These are phyloP conservation scores for Acephala macrosclerotiorum DNA, from an alignment of 2,329 filamentous ascomycete species.

Conservation along the genomic window DNA sequence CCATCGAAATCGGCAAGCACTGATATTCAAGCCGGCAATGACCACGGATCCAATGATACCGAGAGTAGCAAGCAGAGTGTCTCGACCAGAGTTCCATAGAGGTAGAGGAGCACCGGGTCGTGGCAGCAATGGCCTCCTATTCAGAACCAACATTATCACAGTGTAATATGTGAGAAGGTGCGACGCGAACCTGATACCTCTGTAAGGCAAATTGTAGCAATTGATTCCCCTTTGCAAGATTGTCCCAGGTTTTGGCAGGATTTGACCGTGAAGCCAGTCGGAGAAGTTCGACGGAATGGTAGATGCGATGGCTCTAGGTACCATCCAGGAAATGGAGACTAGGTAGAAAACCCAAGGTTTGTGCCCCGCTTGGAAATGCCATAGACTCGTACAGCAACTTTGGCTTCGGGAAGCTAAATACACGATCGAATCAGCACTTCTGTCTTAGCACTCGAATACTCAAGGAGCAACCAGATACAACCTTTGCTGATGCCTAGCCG, in stretches of 20 bases:
- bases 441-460: too few relatives aligned
- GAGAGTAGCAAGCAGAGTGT: conserved; percentile 13
- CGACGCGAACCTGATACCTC: conserved; percentile 24
- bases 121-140: background rate
- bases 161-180: conserved; percentile 27
- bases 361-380: too few relatives aligned
- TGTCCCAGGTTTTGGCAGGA: background rate
- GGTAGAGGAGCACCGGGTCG: too few relatives aligned
- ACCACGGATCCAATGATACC: conserved; percentile 13
- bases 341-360: too few relatives aligned
- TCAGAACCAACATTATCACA: background rate
- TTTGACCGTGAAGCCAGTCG: background rate
- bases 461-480: too few relatives aligned
- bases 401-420: too few relatives aligned
- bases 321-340: too few relatives aligned
- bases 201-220: conserved; percentile 24
- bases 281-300: background rate
- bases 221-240: background rate
- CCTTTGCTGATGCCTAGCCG: too few relatives aligned
- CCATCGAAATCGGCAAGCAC: conserved; percentile 19
- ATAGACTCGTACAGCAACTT: too few relatives aligned
- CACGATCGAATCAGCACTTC: too few relatives aligned
- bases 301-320: too few relatives aligned
- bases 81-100: conserved; percentile 4
- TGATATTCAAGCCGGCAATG: conserved; percentile 19